Conservation (phyloP, 2,329 filamentous ascomycete genomes). For the Chaetomium olivaceum region DNA sequence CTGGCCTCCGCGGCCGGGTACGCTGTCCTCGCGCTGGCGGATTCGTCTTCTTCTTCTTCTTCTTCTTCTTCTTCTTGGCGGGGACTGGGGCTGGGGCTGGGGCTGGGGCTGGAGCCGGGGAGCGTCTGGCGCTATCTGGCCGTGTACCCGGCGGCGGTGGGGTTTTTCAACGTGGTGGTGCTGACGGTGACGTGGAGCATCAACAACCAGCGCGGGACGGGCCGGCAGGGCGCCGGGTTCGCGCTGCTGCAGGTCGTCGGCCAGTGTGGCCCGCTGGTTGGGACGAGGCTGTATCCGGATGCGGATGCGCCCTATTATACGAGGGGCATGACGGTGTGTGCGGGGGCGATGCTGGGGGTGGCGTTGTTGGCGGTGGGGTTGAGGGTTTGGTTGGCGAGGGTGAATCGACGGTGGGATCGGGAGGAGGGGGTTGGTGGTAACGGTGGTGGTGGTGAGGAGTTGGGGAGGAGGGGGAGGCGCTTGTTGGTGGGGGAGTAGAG, state of each 20-base stretch:
- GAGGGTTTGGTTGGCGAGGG: slow-evolving; percentile 40
- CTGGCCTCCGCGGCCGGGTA: slow-evolving; percentile 63
- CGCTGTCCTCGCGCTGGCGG: slow-evolving; percentile 60
- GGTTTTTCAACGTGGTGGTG: slow-evolving; percentile 83
- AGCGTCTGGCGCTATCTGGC: slow-evolving; percentile 65
- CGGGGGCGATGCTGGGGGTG: slow-evolving; percentile 62
- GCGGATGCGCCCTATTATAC: slow-evolving; percentile 62
- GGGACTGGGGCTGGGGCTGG: too few relatives aligned
- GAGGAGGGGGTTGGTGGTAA: slow-evolving; percentile 1
- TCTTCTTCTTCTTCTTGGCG: too few relatives aligned
- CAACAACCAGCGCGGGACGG: slow-evolving; percentile 75
- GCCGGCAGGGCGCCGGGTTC: slow-evolving; percentile 72
- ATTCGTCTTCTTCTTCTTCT: too few relatives aligned
- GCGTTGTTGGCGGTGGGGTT: slow-evolving; percentile 56
- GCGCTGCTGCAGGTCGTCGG: slow-evolving; percentile 80
- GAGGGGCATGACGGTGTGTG: slow-evolving; percentile 63
- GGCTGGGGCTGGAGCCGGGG: slow-evolving; percentile 40
- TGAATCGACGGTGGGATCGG: slow-evolving; percentile 19
- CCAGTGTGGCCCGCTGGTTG: slow-evolving; percentile 74
- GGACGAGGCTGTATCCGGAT: slow-evolving; percentile 64
- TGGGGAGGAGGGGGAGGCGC: slow-evolving; percentile 16
- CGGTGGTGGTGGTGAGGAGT: background rate
- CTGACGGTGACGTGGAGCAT: slow-evolving; percentile 86
- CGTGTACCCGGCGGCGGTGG: slow-evolving; percentile 74
- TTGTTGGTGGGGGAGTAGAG: slow-evolving; percentile 10